Conservation (phyloP, 1,284 basidiomycete species). For the Austroboletus niveus region DNA sequence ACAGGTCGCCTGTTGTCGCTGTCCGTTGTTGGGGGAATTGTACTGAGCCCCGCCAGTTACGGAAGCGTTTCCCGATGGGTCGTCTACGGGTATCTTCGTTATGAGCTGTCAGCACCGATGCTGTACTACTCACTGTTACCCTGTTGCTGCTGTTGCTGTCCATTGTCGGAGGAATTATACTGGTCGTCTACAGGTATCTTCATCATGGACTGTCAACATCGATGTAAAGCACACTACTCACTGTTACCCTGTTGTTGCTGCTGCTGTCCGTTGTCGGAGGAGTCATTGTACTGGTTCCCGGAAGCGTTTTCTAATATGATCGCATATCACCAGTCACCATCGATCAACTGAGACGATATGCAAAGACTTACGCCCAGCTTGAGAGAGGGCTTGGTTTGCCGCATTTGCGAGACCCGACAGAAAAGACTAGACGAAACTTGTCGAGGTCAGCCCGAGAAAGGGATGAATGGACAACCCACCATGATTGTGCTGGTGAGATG, state of each 20-base stretch:
- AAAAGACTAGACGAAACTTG: constrained; percentile 44
- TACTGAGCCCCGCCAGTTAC: constrained; percentile 64
- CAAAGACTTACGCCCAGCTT: constrained; percentile 27
- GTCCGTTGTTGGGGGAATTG: constrained; percentile 52
- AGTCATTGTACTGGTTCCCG: constrained; percentile 52
- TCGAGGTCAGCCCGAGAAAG: background rate
- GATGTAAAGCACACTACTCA: background rate
- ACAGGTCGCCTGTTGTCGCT: constrained; percentile 31
- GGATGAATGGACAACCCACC: constrained; percentile 19
- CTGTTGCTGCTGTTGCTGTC: constrained; percentile 7
- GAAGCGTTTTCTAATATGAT: constrained; percentile 47
- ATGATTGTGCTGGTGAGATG: constrained; percentile 21
- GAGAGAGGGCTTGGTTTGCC: constrained; percentile 35
- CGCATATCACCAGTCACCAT: constrained; percentile 44
- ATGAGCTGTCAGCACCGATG: background rate
- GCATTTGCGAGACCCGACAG: constrained; percentile 65
- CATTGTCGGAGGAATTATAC: constrained; percentile 49
- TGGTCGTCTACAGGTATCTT: background rate
- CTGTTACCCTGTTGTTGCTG: background rate
- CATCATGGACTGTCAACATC: background rate
- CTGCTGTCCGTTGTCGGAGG: background rate
- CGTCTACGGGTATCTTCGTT: constrained; percentile 39
- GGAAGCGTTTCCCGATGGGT: constrained; percentile 37
- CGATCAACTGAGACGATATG: constrained; percentile 4
- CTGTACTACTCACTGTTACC: constrained; percentile 33